Conservation (phyloP, 371 early-diverging fungal genomes). For the Dipsacomyces acuminosporus region DNA sequence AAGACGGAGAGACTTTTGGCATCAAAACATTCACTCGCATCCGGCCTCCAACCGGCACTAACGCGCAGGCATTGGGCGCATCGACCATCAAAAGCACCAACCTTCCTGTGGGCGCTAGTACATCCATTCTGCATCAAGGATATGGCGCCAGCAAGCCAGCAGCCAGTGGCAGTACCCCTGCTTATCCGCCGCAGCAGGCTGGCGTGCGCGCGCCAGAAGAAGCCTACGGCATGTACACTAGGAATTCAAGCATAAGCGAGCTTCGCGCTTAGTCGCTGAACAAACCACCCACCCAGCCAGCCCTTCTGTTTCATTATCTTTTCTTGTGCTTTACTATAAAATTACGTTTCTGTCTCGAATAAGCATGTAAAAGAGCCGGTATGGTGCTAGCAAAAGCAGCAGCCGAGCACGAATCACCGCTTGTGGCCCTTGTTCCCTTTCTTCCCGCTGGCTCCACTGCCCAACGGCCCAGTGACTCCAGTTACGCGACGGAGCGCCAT, state of each 20-base stretch:
- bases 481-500: slow-evolving; percentile 39
- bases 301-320: too few relatives aligned
- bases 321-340: too few relatives aligned
- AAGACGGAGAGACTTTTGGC: slow-evolving; percentile 5
- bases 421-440: slow-evolving; percentile 32
- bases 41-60: too few relatives aligned
- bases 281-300: too few relatives aligned
- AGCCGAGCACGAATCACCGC: slow-evolving; percentile 28
- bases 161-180: slow-evolving; percentile 1
- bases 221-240: slow-evolving; percentile 11
- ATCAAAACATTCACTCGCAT: slow-evolving; percentile 11
- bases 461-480: slow-evolving; percentile 46
- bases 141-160: too few relatives aligned
- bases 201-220: slow-evolving; percentile 7
- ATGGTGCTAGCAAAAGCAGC: too few relatives aligned
- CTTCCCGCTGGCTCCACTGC: slow-evolving; percentile 14
- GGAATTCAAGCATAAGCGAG: slow-evolving; percentile 3
- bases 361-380: too few relatives aligned
- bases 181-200: slow-evolving; percentile 14
- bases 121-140: too few relatives aligned
- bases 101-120: too few relatives aligned
- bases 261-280: slow-evolving; percentile 6
- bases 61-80: not conserved
- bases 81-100: too few relatives aligned
- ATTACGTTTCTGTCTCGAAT: too few relatives aligned